Percentiles rank a stretch among this genome's conserved stretches.
Conservation (phyloP, 2,329 filamentous ascomycete species). For the Verticillium albo-atrum region DNA sequence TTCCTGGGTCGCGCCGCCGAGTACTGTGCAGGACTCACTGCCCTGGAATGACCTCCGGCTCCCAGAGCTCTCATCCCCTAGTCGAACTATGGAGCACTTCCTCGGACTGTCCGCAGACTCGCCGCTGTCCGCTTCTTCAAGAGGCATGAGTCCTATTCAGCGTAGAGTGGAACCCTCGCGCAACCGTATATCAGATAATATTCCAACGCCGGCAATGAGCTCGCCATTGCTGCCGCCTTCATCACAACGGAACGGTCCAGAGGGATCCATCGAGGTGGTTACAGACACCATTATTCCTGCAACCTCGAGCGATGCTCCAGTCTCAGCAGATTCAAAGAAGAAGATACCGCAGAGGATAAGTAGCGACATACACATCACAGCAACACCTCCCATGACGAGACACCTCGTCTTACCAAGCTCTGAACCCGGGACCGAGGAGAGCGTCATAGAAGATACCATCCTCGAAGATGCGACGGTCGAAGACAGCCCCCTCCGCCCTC, state of each 20-base stretch:
- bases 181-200: background rate
- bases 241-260: background rate
- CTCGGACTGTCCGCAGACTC: constrained; percentile 4
- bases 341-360: background rate
- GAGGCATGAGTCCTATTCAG: background rate
- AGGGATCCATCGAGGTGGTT: background rate
- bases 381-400: background rate
- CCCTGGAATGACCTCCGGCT: constrained; percentile 28
- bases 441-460: background rate
- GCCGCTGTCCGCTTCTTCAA: background rate
- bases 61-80: constrained; percentile 39
- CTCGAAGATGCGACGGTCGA: background rate
- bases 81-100: constrained; percentile 42
- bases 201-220: background rate
- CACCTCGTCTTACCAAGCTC: background rate
- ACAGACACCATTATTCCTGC: constrained; percentile 27
- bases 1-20: constrained; percentile 31
- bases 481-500: background rate
- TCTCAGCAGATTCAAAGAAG: background rate
- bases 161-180: background rate
- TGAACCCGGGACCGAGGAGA: background rate
- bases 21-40: constrained; percentile 52
- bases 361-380: background rate
- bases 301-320: constrained; percentile 19
- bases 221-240: background rate